Base-by-base conservation (phyloP, 495 filamentous ascomycete species). In the Podospora australis region DNA sequence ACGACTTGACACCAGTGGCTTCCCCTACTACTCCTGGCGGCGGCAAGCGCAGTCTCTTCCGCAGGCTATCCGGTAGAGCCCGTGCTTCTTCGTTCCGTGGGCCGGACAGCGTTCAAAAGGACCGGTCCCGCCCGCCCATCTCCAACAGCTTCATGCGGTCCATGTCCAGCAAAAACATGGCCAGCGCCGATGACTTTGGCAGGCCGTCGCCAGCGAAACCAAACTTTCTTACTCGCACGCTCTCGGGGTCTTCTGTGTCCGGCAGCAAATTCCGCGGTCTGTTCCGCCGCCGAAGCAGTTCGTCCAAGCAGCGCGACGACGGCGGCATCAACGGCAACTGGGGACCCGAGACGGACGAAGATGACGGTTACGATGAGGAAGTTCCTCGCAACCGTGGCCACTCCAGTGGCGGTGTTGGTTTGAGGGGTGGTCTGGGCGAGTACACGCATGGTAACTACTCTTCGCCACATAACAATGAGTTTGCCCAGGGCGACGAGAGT, bases 261-360 rank as follows among this genome's bases (percentile, higher is more conserved):
- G 54, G 63, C 10, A n/a, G n/a, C n/a, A 46, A 47, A 2, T 14
- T 67, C 6, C 70, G 71, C 8, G 70, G 74, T 14, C 67, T 85
- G 10, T 73, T 87, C 40, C 51, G 68, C 21, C 57, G 63, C 2
- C 70, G 77, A 42, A 72, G 73, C 25, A 79, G 71, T 19, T 65
- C 62, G 11, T 66, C 70, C 7, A 57, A 41, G 5, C 50, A 52
- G 1, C 54, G 59, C 1, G 70, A 76, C 24, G 68, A 69, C 41
- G 71, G 70, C 17, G 73, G 76, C 22, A 75, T 78, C 50, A 77
- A 79, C 50, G 75, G 73, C 1, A 60, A 52, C 20, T 74, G 71
- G 72, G 69, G 68, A 17, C 41, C 48, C 0, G 70, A 71, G 2
- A 63, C 60, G 26, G 65, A 69, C 6, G 63, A 65, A 6, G 69